Evolutionary conservation across 805 yeast species (phyloP), one percentile per base, ranked within the genome.

Genomic region (Cyberlindnera mrakii): DNA sequence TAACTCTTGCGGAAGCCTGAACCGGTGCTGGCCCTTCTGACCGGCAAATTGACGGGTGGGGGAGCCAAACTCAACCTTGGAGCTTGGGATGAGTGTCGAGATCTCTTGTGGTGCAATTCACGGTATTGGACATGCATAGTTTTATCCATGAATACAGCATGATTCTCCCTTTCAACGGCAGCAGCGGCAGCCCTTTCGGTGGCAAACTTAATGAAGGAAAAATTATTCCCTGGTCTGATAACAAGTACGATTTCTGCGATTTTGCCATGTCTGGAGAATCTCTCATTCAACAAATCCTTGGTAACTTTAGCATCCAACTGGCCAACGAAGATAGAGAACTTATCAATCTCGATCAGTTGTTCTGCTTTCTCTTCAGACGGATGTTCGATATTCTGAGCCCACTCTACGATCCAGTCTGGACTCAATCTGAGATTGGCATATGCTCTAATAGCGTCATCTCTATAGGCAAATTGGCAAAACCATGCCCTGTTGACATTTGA

Each of bases 381-480:
- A 30, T 72, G 75, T 38, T 80, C 89, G 36, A 87, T 71, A 56
- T 87, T 87, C 63, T 86, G 90, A 0, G 93, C 88, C 96, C 96
- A 87, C 54, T 84, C 88, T 35, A 82, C 84, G 35, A 65, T 65
- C 73, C 79, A 78, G n/a, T 65, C 62, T 7, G 70, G 64, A 37
- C 73, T 74, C 13, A 73, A 70, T 50, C 82, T 74, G 47, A 83
- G 67, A 52, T 73, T 75, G 3, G 93, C 89, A 67, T 77, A 87
- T 0, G 95, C 95, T 55, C 85, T 73, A 36, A 86, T 85, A 11
- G 96, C 96, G 61, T 88, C 96, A 59, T 85, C 95, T 37, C 96
- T 75, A 59, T 75, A 86, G 2, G 80, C 84, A 65, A 80, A 87
- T 56, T 84, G 83, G 49, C 80, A 75, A 57, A 81, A 86, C 95